A percentile compares a stretch with the other conserved stretches of the same genome.
Evolutionary conservation across 495 filamentous ascomycete genomes (phyloP).

Genomic region (Aspergillus ostianus): DNA sequence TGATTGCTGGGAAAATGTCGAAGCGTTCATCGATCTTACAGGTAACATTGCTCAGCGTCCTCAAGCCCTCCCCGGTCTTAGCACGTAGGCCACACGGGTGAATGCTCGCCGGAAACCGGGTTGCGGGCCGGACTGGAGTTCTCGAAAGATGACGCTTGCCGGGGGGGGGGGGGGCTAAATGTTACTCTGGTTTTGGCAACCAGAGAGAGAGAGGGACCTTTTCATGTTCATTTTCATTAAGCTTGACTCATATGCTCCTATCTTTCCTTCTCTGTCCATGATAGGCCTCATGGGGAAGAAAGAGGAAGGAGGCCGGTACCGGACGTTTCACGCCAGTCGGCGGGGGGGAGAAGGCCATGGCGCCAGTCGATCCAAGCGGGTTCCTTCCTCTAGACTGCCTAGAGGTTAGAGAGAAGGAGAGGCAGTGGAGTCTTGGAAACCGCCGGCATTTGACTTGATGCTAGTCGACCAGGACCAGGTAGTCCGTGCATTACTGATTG

Average conservation of each 20-base stretch:
- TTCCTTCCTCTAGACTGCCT: background rate
- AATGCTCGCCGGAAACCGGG: background rate
- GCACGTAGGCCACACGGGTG: background rate
- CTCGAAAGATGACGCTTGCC: background rate
- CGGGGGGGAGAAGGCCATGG: conserved; percentile 8
- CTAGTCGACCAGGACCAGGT: background rate
- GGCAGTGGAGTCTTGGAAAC: conserved; percentile 6
- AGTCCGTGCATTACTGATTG: conserved; percentile 1
- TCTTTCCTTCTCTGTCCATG: background rate
- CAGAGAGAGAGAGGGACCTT: background rate
- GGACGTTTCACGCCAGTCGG: conserved; percentile 13
- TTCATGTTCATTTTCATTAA: too few relatives aligned
- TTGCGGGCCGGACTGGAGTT: background rate
- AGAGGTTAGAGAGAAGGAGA: background rate
- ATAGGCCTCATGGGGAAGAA: background rate
- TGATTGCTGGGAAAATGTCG: background rate
- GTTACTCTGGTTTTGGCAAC: too few relatives aligned
- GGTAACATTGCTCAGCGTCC: background rate
- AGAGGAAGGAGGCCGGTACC: background rate
- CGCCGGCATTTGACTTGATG: conserved; percentile 6
- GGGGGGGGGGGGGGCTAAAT: background rate
- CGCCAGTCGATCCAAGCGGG: conserved; percentile 17
- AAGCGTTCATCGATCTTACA: background rate
- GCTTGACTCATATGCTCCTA: background rate
- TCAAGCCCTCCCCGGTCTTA: background rate